A percentile compares a stretch with the other conserved stretches of the same genome.
Evolutionary conservation across 2,329 filamentous ascomycete species (phyloP).

Genomic region (Fusarium citri): DNA sequence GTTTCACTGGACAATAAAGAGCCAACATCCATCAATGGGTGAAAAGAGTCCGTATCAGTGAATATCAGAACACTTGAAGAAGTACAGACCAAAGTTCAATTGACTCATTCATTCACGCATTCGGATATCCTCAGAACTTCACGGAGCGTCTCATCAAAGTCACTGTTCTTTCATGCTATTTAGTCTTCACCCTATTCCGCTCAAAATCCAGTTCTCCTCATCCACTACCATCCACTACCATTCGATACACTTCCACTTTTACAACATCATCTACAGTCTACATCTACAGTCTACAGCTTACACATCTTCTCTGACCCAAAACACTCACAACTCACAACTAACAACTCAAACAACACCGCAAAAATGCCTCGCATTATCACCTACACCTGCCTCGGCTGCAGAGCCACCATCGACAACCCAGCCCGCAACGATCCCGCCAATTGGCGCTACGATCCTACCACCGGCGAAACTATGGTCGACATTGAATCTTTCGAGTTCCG

Average conservation of each 20-base stretch:
- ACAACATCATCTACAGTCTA: neutral
- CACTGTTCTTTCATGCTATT: neutral
- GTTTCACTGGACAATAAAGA: neutral
- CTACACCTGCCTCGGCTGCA: neutral
- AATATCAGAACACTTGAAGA: too few relatives aligned
- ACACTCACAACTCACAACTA: too few relatives aligned
- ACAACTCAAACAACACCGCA: accelerated
- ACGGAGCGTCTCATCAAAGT: neutral
- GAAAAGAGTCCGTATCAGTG: too few relatives aligned
- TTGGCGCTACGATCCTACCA: neutral
- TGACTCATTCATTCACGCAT: too few relatives aligned
- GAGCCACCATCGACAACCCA: neutral
- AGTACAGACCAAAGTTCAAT: too few relatives aligned
- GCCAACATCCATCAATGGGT: too few relatives aligned
- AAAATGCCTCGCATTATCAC: neutral
- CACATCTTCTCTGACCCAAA: neutral
- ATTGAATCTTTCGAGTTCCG: neutral
- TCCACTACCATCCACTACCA: neutral
- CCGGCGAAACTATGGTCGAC: neutral
- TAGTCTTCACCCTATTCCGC: neutral
- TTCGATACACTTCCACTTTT: neutral
- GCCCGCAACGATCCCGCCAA: neutral
- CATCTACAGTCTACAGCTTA: neutral
- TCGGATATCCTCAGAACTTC: too few relatives aligned
- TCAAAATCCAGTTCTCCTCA: accelerated